Conservation (phyloP, 2,329 filamentous ascomycete species). For the Ceratocystis papillata region DNA sequence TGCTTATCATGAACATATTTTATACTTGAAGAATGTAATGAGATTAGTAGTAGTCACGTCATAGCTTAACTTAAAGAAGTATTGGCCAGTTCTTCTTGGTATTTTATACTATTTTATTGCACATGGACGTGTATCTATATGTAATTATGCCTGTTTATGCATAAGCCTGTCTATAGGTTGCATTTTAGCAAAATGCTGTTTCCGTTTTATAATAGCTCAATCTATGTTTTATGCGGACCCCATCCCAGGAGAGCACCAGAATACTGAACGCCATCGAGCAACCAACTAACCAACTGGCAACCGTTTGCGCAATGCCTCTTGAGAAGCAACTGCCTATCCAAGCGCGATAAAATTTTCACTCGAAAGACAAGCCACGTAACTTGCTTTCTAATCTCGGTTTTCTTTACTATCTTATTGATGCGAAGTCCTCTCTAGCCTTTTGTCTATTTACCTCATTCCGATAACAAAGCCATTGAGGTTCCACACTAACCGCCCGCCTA, state of each 20-base stretch:
- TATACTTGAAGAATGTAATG: background rate
- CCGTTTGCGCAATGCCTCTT: background rate
- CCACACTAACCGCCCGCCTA: too few species aligned
- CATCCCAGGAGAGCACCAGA: background rate
- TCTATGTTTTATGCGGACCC: background rate
- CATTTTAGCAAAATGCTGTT: constrained; percentile 3
- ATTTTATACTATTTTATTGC: background rate
- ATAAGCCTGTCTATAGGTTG: background rate
- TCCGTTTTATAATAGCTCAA: background rate
- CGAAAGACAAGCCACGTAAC: too few species aligned
- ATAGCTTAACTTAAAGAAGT: background rate
- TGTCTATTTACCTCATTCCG: too few species aligned
- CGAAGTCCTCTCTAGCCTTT: too few species aligned
- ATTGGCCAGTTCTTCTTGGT: background rate
- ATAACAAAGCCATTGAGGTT: too few species aligned
- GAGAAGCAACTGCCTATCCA: background rate
- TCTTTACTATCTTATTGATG: too few species aligned
- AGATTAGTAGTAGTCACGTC: background rate
- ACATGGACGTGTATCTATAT: background rate
- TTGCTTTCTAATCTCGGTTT: too few species aligned
- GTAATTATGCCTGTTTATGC: background rate
- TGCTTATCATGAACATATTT: background rate
- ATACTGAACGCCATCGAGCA: background rate
- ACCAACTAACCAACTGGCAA: background rate
- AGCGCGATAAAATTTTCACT: background rate